phyloP scores from a whole-genome alignment of 345 rosid genomes.

The Salix arbutifolia region DNA sequence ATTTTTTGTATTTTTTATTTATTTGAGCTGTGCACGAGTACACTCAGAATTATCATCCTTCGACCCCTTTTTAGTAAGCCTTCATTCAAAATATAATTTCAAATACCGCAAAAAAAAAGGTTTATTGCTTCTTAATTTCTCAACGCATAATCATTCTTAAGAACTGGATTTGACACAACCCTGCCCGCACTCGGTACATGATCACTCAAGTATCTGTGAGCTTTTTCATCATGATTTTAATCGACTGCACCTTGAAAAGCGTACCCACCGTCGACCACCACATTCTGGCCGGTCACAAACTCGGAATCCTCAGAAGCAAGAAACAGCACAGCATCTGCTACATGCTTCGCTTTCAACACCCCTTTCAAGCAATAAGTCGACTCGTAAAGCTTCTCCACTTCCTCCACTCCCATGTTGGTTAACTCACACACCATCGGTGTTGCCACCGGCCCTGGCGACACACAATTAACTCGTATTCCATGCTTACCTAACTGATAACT shows the following conservation, averaged over 20 bases:
- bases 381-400: conserved; percentile 19
- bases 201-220: background rate
- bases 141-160: background rate
- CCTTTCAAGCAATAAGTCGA: conserved; percentile 21
- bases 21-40: too few species aligned
- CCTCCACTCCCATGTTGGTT: conserved; percentile 7
- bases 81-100: too few species aligned
- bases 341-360: conserved; percentile 19
- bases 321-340: conserved; percentile 42
- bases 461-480: conserved; percentile 45
- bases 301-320: conserved; percentile 32
- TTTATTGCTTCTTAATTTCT: too few species aligned
- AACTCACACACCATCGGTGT: conserved; percentile 19
- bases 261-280: conserved; percentile 35
- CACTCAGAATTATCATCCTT: too few species aligned
- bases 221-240: background rate
- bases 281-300: conserved; percentile 34
- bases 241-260: background rate
- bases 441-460: conserved; percentile 30
- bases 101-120: too few species aligned
- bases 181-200: background rate
- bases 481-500: conserved; percentile 38
- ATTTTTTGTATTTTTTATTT: too few species aligned
- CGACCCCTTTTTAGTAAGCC: too few species aligned
- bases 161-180: background rate